A percentile compares a stretch with the other conserved stretches of the same genome.
Evolutionary conservation across 1,139 yeast species (phyloP).

Genomic region (Yamadazyma pseudoaaseri): DNA sequence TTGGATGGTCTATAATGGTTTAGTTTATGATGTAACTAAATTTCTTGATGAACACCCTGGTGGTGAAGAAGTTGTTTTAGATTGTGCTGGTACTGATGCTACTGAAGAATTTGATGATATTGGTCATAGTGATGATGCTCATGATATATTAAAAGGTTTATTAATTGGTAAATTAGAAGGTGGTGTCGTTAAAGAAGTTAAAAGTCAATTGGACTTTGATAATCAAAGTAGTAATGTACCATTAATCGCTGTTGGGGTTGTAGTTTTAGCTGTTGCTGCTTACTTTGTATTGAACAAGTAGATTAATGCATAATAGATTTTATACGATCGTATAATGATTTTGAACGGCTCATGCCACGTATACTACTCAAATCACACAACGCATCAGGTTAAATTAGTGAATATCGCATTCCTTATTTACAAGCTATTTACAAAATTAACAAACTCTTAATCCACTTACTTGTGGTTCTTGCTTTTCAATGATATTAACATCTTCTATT

Average conservation of each 20-base stretch:
- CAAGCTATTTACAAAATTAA: conserved; percentile 10
- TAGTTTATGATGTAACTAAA: conserved; percentile 80
- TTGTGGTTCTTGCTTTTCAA: conserved; percentile 42
- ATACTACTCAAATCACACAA: too few species aligned
- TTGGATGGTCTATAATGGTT: conserved; percentile 89
- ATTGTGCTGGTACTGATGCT: conserved; percentile 90
- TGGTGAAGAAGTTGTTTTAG: conserved; percentile 94
- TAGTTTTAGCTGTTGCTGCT: conserved; percentile 56
- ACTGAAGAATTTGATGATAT: conserved; percentile 94
- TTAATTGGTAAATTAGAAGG: conserved; percentile 64
- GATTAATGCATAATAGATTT: not conserved
- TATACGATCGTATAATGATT: too few species aligned
- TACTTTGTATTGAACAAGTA: conserved; percentile 30
- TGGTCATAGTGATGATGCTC: conserved; percentile 97
- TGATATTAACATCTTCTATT: conserved; percentile 70
- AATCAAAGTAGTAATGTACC: conserved; percentile 27
- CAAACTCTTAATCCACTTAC: conserved; percentile 31
- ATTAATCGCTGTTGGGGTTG: conserved; percentile 47
- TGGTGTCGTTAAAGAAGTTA: conserved; percentile 33
- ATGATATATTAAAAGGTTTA: conserved; percentile 66
- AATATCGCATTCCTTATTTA: too few species aligned
- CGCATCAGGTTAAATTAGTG: too few species aligned
- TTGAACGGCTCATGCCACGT: too few species aligned
- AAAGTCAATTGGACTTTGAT: conserved; percentile 22
- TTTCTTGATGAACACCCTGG: conserved; percentile 95